Evolutionary conservation across 768 basidiomycete species (phyloP), one percentile per base, ranked within the genome.

Genomic region (Lactarius tabidus): DNA sequence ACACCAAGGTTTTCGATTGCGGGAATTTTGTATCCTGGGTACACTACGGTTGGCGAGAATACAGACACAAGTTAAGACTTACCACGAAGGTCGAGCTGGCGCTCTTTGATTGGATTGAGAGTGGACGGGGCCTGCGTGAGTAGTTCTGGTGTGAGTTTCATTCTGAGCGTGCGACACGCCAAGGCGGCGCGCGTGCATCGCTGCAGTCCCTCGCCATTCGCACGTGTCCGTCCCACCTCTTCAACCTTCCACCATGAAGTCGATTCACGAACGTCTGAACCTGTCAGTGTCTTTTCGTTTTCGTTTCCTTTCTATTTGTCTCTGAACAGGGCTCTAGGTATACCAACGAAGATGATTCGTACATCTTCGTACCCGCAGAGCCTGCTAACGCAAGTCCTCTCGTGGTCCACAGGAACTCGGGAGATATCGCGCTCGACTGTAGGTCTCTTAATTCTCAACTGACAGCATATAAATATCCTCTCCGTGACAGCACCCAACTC

Each of bases 1-100:
- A 95, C 90, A 81, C 93, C 94, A 70, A 96, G 83, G 82, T 96
- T 96, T 88, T 96, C 94, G 74, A 96, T 96, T 62, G 90, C 85
- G 60, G 94, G 93, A 70, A 95, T 95, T 84, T 93, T 94, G 79
- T 90, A 90, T 64, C 93, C 93, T 95, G 76, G 70, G 72, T 70
- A 59, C 58, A 39, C 38, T 48, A 61, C 60, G 33, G 23, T 58
- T 28, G 54, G 48, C 36, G 64, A 64, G 66, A 39, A 58, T 12
- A 39, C 18, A 43, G 14, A 53, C 60, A 28, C 57, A 18, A n/a
- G 31, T 60, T 28, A 29, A 23, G 23, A 70, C 82, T 64, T 72
- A 91, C 93, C 94, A 83, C 94, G 82, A 59, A 96, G 86, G 75
- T 96, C 94, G 53, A 96, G 85, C 78, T 95, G 90, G 60, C 94